Evolutionary conservation across 495 filamentous ascomycete species (phyloP), one percentile per base, ranked within the genome.

Genomic region (Daldinia bambusicola): DNA sequence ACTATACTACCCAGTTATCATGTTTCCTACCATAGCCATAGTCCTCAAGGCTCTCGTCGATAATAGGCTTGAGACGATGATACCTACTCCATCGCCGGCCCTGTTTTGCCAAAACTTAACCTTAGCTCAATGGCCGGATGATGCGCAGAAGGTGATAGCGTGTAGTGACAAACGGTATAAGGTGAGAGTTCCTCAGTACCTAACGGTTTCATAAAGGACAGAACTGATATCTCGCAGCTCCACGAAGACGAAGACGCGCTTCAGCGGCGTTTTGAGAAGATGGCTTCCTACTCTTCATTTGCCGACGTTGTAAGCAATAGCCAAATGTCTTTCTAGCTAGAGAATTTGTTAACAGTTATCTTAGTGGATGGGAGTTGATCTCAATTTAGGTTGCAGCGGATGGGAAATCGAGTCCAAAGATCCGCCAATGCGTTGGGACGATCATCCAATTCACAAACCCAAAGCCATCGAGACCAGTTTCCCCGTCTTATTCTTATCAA

Each of bases 401-500:
- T 85, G 79, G 79, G 72, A 75, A 10, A 80, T 84, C 41, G 67
- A 76, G 53, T 38, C 74, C 1, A 74, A 74, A 16, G 78, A 78
- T 34, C 79, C 76, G 4, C 76, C 79, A 4, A 79, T 79, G 78
- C 66, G 74, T 6, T 80, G 79, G 79, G 76, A 75, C 53, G 74
- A 78, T 51, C 61, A 78, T 32, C 74, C 76, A 2, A 41, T 45
- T 10, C 63, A 78, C 30, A 70, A 71, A 20, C 70, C 76, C 1
- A 51, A 71, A 4, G 71, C 77, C 14, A 81, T 84, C 64, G 72
- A 82, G 14, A 89, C 87, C 4, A 79, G 83, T 0, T 84, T 87
- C 67, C 89, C 89, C 0, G 70, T 92, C 37, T 77, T 92, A 12
- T 86, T 92, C 60, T 75, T 91, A 2, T 84, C 82, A 55, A 90